Evolutionary conservation across 768 basidiomycete species (phyloP).

Genomic region (Boletus sp.): DNA sequence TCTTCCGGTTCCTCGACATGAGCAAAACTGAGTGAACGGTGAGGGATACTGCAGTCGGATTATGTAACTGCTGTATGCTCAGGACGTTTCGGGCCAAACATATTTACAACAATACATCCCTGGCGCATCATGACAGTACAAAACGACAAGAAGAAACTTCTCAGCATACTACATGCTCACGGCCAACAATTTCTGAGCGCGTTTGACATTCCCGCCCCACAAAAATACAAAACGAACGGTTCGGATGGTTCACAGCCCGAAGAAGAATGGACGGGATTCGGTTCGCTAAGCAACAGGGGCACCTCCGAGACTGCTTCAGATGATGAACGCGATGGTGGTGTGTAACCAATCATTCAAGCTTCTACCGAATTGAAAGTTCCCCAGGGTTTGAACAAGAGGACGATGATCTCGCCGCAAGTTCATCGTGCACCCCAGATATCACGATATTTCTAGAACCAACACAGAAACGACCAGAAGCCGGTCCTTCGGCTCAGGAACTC

Average conservation of each 20-base stretch:
- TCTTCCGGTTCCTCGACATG: constrained; percentile 32
- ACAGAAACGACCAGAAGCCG: constrained; percentile 18
- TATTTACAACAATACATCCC: background rate
- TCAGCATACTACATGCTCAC: constrained; percentile 42
- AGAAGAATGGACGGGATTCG: constrained; percentile 44
- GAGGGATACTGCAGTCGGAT: background rate
- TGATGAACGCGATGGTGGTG: constrained; percentile 19
- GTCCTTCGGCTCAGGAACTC: constrained; percentile 36
- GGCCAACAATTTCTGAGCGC: constrained; percentile 44
- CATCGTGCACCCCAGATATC: constrained; percentile 40
- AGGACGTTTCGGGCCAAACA: constrained; percentile 4
- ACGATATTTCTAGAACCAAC: constrained; percentile 53
- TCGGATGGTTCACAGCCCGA: constrained; percentile 20
- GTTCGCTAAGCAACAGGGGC: background rate
- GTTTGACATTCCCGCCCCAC: constrained; percentile 32
- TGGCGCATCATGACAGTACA: constrained; percentile 11
- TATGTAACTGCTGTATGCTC: background rate
- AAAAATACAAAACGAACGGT: constrained; percentile 16
- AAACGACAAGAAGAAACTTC: constrained; percentile 31
- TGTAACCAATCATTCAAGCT: background rate
- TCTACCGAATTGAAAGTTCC: background rate
- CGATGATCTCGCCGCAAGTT: constrained; percentile 41
- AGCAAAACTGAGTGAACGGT: background rate
- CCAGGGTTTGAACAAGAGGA: constrained; percentile 44
- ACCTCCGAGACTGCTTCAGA: constrained; percentile 11